phyloP scores from a whole-genome alignment of 1,284 basidiomycete species.

The Cystobasidium slooffiae region DNA sequence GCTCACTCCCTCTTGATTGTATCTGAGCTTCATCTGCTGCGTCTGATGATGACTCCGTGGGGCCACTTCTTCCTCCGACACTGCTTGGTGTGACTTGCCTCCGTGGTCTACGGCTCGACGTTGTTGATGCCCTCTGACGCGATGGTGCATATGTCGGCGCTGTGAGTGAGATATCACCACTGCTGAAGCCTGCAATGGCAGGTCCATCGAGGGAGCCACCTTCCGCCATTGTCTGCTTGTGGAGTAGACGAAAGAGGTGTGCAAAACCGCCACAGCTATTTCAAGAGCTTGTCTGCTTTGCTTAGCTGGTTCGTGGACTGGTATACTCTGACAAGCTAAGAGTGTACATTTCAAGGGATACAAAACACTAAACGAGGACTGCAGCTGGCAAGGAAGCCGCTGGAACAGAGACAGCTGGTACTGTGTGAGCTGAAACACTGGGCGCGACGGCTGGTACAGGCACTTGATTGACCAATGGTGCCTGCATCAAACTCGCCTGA shows the following conservation, averaged over 20 bases:
- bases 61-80: too few species aligned
- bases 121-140: slow-evolving; percentile 4
- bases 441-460: slow-evolving; percentile 5
- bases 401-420: background rate
- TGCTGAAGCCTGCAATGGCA: slow-evolving; percentile 30
- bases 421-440: background rate
- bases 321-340: too few species aligned
- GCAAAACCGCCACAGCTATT: background rate
- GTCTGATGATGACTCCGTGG: background rate
- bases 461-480: background rate
- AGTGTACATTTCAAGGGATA: too few species aligned
- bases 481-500: background rate
- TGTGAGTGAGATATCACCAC: slow-evolving; percentile 31
- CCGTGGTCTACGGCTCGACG: background rate
- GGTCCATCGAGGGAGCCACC: slow-evolving; percentile 31
- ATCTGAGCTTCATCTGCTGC: background rate
- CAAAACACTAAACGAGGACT: background rate
- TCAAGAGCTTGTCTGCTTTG: too few species aligned
- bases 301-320: too few species aligned
- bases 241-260: background rate
- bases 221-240: background rate
- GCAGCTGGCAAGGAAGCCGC: background rate
- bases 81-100: slow-evolving; percentile 8
- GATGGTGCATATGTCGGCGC: slow-evolving; percentile 9
- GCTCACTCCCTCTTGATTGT: background rate